Base-by-base conservation (phyloP, 495 filamentous ascomycete species). In the Penicillium soppii region DNA sequence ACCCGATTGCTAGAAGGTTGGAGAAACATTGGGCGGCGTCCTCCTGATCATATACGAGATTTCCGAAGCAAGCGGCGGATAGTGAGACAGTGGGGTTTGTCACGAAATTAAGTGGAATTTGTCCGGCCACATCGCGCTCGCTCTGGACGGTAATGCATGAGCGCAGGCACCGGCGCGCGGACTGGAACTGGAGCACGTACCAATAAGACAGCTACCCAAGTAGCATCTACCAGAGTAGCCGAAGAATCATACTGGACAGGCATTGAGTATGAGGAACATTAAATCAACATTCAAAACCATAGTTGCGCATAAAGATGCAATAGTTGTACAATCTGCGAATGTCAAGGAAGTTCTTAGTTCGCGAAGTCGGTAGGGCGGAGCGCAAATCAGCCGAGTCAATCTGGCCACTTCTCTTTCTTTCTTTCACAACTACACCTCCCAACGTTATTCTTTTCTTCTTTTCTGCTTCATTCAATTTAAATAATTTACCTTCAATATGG, bases 31-130 rank as follows among this genome's bases (percentile, higher is more conserved):
- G 68, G 13, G 63, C 67, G 6, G 74, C 75, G 4, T 65, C 62
- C 7, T 58, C 55, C 54, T 72, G 65, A 44, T 79, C 76, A 59
- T 79, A 85, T 19, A 68, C 60, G 15, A 70, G 64, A 52, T 78
- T 52, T 8, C 70, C 64, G 58, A 88, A 88, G 55, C 84, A 88
- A 13, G 81, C 83, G 15, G 75, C 71, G 2, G 70, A 71, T 13
- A 86, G 53, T 4, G 77, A 79, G 0, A 84, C 71, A 1, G 71
- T 78, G 5, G 83, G 78, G 16, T 69, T 69, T 10, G 76, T 81
- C 16, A 85, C 74, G 61, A 70, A 86, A 50, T 86, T 86, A 52
- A 88, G 72, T 5, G 84, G 84, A 19, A 86, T 69, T 47, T 75
- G 72, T 9, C 78, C 68, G 21, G 74, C 70, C 41, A 86, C 68